Conservation (phyloP, 1,139 yeast genomes). For the Nakaseomyces nivariensis region DNA sequence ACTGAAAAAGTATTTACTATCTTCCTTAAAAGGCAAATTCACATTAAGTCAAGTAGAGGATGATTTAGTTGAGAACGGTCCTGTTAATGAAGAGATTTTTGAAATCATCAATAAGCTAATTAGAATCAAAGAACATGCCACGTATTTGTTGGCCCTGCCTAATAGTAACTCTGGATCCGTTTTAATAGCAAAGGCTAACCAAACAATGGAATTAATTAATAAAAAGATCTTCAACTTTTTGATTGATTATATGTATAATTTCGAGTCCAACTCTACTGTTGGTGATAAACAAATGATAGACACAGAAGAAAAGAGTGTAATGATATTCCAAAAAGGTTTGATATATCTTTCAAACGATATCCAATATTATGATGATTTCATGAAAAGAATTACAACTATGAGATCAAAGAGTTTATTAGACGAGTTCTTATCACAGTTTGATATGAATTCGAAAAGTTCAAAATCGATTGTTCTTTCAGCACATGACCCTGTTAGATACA, state of each 20-base stretch:
- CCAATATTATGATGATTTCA: slow-evolving; percentile 40
- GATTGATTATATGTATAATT: slow-evolving; percentile 28
- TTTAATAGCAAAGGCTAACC: slow-evolving; percentile 53
- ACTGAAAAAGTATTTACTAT: slow-evolving; percentile 46
- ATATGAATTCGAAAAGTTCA: slow-evolving; percentile 21
- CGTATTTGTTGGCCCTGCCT: slow-evolving; percentile 58
- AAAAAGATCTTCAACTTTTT: slow-evolving; percentile 30
- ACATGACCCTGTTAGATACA: slow-evolving; percentile 71
- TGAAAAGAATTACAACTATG: slow-evolving; percentile 47
- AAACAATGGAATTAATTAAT: slow-evolving; percentile 28
- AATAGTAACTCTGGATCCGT: slow-evolving; percentile 63
- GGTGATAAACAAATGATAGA: slow-evolving; percentile 5
- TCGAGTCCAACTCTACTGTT: slow-evolving; percentile 13
- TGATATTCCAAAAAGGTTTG: slow-evolving; percentile 24
- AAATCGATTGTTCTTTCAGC: slow-evolving; percentile 55
- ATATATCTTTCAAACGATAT: slow-evolving; percentile 31
- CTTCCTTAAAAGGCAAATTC: slow-evolving; percentile 53
- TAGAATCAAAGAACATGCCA: slow-evolving; percentile 46
- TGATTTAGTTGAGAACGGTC: slow-evolving; percentile 39
- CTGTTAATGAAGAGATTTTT: slow-evolving; percentile 52
- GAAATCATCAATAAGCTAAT: slow-evolving; percentile 51
- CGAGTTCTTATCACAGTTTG: slow-evolving; percentile 48
- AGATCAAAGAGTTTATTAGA: slow-evolving; percentile 49
- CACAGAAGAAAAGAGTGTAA: slow-evolving; percentile 10
- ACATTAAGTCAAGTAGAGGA: slow-evolving; percentile 67